Conservation (phyloP, 257 asterid species). For the Penstemon davidsonii region DNA sequence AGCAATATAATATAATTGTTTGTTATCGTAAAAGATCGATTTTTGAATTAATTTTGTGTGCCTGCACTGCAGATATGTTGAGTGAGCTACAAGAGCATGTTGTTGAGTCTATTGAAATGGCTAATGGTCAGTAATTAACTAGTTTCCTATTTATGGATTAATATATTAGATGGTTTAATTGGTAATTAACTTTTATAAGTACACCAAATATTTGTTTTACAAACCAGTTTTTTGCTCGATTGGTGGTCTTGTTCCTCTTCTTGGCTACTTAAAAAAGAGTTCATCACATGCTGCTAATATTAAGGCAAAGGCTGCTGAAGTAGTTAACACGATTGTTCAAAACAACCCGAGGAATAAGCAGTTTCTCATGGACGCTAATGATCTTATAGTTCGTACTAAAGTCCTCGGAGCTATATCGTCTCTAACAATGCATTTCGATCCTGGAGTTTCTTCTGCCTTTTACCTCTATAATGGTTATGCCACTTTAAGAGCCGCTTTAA, state of each 20-base stretch:
- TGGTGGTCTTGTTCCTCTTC: constrained; percentile 86
- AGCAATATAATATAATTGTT: background rate
- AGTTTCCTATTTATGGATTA: background rate
- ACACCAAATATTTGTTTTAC: background rate
- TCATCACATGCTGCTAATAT: constrained; percentile 60
- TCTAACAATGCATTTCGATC: too few species aligned
- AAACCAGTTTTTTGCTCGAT: constrained; percentile 74
- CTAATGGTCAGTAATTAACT: constrained; percentile 68
- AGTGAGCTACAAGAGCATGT: constrained; percentile 89
- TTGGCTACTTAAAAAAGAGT: constrained; percentile 53
- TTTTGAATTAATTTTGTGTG: background rate
- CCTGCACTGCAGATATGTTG: constrained; percentile 54
- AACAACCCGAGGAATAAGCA: constrained; percentile 89
- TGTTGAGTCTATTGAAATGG: constrained; percentile 88
- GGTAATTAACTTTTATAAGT: background rate
- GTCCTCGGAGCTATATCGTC: constrained; percentile 65
- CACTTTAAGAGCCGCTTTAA: constrained; percentile 36
- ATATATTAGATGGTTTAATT: background rate
- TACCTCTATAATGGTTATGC: constrained; percentile 76
- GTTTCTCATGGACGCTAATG: constrained; percentile 85
- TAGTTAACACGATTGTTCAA: constrained; percentile 84
- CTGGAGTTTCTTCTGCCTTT: constrained; percentile 39
- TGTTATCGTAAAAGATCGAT: background rate
- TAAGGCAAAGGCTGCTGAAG: constrained; percentile 94
- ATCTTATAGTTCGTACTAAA: constrained; percentile 70